Conservation (phyloP, 1,284 basidiomycete genomes). For the Trichosporon asahii region DNA sequence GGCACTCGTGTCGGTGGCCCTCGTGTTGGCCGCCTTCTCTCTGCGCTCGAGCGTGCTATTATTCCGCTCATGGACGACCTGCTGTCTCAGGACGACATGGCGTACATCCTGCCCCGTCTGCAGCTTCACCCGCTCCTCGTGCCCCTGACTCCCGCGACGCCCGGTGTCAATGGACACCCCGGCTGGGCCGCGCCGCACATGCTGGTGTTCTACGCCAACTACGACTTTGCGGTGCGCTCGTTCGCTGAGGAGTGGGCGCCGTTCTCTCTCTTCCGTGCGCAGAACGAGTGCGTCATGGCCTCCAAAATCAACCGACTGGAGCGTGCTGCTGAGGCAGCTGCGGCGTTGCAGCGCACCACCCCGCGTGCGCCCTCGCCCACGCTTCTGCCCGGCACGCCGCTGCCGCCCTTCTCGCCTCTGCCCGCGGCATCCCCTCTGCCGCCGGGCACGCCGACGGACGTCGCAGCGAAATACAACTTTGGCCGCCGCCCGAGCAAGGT, state of each 20-base stretch:
- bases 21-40: constrained; percentile 34
- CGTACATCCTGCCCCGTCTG: constrained; percentile 46
- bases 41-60: constrained; percentile 41
- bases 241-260: constrained; percentile 52
- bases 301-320: constrained; percentile 29
- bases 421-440: constrained; percentile 13
- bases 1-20: constrained; percentile 27
- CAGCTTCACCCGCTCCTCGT: constrained; percentile 44
- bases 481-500: constrained; percentile 45
- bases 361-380: constrained; percentile 13
- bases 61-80: constrained; percentile 50
- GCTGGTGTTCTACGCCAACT: constrained; percentile 52
- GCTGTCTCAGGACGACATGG: constrained; percentile 45
- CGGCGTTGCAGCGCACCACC: constrained; percentile 8
- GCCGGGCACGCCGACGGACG: neutral
- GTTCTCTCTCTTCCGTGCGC: constrained; percentile 52
- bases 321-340: constrained; percentile 13
- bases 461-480: constrained; percentile 16
- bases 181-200: constrained; percentile 48
- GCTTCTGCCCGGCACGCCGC: neutral
- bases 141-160: constrained; percentile 38
- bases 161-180: constrained; percentile 20
- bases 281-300: constrained; percentile 51
- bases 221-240: constrained; percentile 50
- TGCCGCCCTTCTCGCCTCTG: neutral